Conservation (phyloP, 2,329 filamentous ascomycete genomes). For the Metarhizium robertsii region DNA sequence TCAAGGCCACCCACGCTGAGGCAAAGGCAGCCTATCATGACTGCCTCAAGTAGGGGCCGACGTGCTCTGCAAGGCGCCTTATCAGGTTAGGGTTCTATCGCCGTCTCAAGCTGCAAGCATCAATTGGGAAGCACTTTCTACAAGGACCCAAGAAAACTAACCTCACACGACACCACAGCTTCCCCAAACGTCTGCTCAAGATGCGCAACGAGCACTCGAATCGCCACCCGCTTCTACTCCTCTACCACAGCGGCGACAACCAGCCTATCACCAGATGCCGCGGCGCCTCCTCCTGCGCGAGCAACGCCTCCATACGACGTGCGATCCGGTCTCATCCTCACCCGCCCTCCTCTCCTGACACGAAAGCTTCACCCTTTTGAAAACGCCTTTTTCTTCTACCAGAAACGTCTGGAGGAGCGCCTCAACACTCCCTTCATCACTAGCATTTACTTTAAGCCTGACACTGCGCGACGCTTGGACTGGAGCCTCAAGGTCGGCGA, state of each 20-base stretch:
- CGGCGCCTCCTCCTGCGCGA: slow-evolving; percentile 8
- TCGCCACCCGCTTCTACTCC: slow-evolving; percentile 26
- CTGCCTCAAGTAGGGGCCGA: slow-evolving; percentile 47
- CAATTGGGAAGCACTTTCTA: neutral
- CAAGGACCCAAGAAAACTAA: neutral
- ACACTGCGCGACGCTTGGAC: slow-evolving; percentile 74
- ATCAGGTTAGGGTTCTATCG: slow-evolving; percentile 32
- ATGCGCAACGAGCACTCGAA: slow-evolving; percentile 24
- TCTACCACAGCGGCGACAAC: slow-evolving; percentile 13
- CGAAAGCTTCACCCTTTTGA: slow-evolving; percentile 80
- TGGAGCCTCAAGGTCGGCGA: slow-evolving; percentile 81
- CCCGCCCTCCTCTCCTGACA: slow-evolving; percentile 80
- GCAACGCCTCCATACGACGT: slow-evolving; percentile 34
- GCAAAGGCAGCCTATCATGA: slow-evolving; percentile 26
- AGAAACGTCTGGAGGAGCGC: slow-evolving; percentile 92
- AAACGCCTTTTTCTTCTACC: slow-evolving; percentile 90
- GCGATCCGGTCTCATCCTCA: slow-evolving; percentile 67
- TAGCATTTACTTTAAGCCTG: slow-evolving; percentile 91
- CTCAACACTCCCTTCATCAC: slow-evolving; percentile 78
- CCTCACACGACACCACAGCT: slow-evolving; percentile 12
- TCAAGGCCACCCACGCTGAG: slow-evolving; percentile 7
- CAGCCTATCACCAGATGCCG: slow-evolving; percentile 11
- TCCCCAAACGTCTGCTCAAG: slow-evolving; percentile 25
- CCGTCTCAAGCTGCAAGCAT: neutral
- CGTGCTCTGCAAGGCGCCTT: slow-evolving; percentile 39